Evolutionary conservation across 2,329 filamentous ascomycete genomes (phyloP), one percentile per base, ranked within the genome.

Genomic region (Aspergillus fijiensis): DNA sequence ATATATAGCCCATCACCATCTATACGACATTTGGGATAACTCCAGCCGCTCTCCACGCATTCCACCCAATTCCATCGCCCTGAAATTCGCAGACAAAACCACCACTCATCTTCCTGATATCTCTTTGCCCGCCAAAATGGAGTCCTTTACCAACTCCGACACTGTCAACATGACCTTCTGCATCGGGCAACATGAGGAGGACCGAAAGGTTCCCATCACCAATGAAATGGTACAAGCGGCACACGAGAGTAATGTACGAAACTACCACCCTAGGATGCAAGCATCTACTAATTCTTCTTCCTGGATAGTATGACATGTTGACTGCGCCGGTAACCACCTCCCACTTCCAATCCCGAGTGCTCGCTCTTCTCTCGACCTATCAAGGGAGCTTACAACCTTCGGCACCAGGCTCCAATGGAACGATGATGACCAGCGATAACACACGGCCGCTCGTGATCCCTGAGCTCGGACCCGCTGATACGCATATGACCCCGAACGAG

Each of bases 401-500:
- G 4, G 62, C 67, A 9, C 66, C 70, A 35, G 72, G 79, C 56
- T 69, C 67, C 21, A 67, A 70, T 65, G 73, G 75, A 27, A 80
- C 78, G 16, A 68, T 76, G 64, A 73, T 59, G 23, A 78, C 74
- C 25, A 76, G 76, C 21, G 69, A 72, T 48, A 80, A 80, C 64
- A 76, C 74, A 35, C 73, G 69, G 39, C 71, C 74, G 21, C 63
- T 81, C 33, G 66, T 67, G 23, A 70, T 82, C 42, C 75, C 79
- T 16, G 72, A 77, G 33, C 67, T 82, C 29, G 70, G 72, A 5
- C 75, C 76, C 5, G 67, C 70, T 14, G 80, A 82, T 66, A 79
- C 79, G 2, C 87, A 92, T 48, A 79, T 99, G 65, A 90, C 88
- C 0, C 89, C 92, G 11, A 85, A 90, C 62, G 93, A 97, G 72